A percentile compares a stretch with the other conserved stretches of the same genome.
phyloP scores from a whole-genome alignment of 768 basidiomycete species.

The Phaeotremella fagi region DNA sequence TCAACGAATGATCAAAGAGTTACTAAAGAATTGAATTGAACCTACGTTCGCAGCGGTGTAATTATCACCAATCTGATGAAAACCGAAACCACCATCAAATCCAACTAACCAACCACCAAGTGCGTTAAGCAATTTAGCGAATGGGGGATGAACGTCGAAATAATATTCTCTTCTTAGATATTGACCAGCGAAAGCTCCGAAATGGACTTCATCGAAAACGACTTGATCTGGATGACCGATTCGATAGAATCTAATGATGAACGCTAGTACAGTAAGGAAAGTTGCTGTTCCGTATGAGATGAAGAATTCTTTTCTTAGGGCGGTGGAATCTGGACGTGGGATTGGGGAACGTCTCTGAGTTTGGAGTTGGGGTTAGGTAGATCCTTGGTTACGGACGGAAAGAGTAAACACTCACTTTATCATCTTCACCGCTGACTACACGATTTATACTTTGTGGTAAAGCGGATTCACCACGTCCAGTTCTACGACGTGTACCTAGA shows the following conservation, averaged over 20 bases:
- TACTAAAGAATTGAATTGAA: neutral
- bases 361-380: neutral
- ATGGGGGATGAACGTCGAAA: slow-evolving; percentile 97
- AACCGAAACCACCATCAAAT: slow-evolving; percentile 87
- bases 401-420: neutral
- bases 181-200: slow-evolving; percentile 94
- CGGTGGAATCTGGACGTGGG: slow-evolving; percentile 2
- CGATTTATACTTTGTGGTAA: neutral
- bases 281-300: slow-evolving; percentile 17
- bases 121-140: slow-evolving; percentile 91
- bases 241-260: slow-evolving; percentile 85
- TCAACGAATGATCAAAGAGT: neutral
- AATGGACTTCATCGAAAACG: slow-evolving; percentile 97
- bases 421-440: neutral
- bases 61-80: slow-evolving; percentile 92
- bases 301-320: slow-evolving; percentile 21
- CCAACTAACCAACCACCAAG: slow-evolving; percentile 95
- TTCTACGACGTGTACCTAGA: neutral
- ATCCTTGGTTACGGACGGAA: neutral
- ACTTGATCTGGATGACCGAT: slow-evolving; percentile 92
- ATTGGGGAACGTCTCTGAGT: slow-evolving; percentile 11
- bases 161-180: slow-evolving; percentile 92
- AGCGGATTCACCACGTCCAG: neutral
- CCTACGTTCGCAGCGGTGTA: slow-evolving; percentile 69
- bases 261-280: slow-evolving; percentile 62